These are phyloP conservation scores for Panicum hallii DNA, from an alignment of 202 grass and related monocot genomes.

Conservation along the genomic window DNA sequence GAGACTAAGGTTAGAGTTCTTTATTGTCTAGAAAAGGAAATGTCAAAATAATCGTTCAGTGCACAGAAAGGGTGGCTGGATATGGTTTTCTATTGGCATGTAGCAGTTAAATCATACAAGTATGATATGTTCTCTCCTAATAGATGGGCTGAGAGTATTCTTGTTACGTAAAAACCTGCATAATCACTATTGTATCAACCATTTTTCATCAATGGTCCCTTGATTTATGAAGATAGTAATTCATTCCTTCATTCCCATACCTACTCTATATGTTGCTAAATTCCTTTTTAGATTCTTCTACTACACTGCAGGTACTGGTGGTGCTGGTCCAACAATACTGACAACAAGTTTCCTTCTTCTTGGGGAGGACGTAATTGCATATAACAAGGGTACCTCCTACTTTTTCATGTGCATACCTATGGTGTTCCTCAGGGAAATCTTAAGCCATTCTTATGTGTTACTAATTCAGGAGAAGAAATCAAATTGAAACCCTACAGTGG, in stretches of 20 bases:
- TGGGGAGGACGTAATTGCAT: constrained; percentile 93
- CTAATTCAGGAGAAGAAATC: constrained; percentile 78
- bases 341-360: constrained; percentile 89
- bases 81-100: background rate
- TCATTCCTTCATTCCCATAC: background rate
- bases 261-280: constrained; percentile 59
- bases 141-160: background rate
- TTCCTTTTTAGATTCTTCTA: constrained; percentile 85
- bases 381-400: constrained; percentile 70
- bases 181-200: background rate
- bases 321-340: constrained; percentile 86
- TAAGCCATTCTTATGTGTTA: constrained; percentile 19
- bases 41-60: background rate
- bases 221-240: constrained; percentile 15
- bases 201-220: background rate
- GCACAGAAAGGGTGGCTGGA: background rate
- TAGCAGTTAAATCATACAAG: background rate
- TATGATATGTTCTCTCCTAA: constrained; percentile 2
- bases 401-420: constrained; percentile 4
- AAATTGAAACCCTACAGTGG: constrained; percentile 91
- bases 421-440: background rate
- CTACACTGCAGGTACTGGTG: constrained; percentile 91
- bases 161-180: background rate
- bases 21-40: constrained; percentile 23
- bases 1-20: constrained; percentile 86